Evolutionary conservation across 2,329 filamentous ascomycete species (phyloP).

Genomic region (Shiraia sp.): DNA sequence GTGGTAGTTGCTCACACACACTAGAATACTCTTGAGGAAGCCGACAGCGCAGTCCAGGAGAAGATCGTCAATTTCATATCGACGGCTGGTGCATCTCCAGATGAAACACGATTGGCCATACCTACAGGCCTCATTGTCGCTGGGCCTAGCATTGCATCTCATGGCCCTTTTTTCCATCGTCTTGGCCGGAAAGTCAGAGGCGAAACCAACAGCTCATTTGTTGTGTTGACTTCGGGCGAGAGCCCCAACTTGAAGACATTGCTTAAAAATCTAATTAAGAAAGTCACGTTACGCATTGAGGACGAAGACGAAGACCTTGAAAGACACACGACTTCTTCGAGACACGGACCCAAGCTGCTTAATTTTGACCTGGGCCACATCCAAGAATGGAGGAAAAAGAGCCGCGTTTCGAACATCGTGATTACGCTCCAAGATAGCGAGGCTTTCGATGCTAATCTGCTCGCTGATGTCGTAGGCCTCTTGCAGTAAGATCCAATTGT

Average conservation of each 20-base stretch:
- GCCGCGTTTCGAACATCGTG: constrained; percentile 63
- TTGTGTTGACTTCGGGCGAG: constrained; percentile 70
- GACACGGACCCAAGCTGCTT: constrained; percentile 67
- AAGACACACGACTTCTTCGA: constrained; percentile 15
- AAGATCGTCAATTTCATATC: constrained; percentile 47
- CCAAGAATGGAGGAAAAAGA: constrained; percentile 60
- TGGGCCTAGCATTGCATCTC: constrained; percentile 77
- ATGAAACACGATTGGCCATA: constrained; percentile 53
- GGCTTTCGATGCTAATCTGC: constrained; percentile 73
- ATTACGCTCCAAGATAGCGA: constrained; percentile 81
- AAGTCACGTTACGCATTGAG: constrained; percentile 60
- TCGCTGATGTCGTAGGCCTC: constrained; percentile 71
- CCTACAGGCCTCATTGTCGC: constrained; percentile 75
- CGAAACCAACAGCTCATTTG: constrained; percentile 58
- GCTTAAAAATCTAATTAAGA: constrained; percentile 73
- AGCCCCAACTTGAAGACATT: constrained; percentile 73
- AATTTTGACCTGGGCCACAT: constrained; percentile 80
- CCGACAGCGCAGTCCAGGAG: constrained; percentile 45
- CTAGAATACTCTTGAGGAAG: constrained; percentile 44
- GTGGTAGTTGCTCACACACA: background rate
- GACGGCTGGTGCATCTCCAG: constrained; percentile 20
- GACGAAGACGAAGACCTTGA: constrained; percentile 55
- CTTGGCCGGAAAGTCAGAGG: constrained; percentile 54
- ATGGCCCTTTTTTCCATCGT: constrained; percentile 74
- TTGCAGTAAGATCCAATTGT: constrained; percentile 60